These are phyloP conservation scores for Ogataea populi-albae DNA, from an alignment of 805 yeast species.

Conservation along the genomic window DNA sequence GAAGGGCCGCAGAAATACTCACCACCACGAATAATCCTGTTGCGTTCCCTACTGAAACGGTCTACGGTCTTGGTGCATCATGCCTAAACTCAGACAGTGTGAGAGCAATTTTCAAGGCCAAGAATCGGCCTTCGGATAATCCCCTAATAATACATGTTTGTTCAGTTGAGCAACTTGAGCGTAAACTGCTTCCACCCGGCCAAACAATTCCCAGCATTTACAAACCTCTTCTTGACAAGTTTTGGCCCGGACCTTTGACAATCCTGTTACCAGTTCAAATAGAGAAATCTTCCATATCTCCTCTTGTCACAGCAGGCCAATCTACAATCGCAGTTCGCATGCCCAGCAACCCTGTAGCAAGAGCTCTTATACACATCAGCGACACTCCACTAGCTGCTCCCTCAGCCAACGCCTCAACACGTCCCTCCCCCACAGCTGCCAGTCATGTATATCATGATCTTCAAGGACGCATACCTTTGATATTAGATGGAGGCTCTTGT, in stretches of 20 bases:
- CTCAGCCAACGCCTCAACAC: slow-evolving; percentile 92
- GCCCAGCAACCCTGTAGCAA: slow-evolving; percentile 83
- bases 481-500: slow-evolving; percentile 89
- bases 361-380: slow-evolving; percentile 81
- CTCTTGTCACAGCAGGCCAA: slow-evolving; percentile 80
- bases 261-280: slow-evolving; percentile 66
- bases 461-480: slow-evolving; percentile 73
- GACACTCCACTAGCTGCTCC: slow-evolving; percentile 96
- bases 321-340: slow-evolving; percentile 88
- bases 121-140: slow-evolving; percentile 92
- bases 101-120: slow-evolving; percentile 74
- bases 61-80: slow-evolving; percentile 92
- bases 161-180: slow-evolving; percentile 65
- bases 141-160: slow-evolving; percentile 91
- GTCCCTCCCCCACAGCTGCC: slow-evolving; percentile 92
- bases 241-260: slow-evolving; percentile 98
- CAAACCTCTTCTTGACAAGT: slow-evolving; percentile 55
- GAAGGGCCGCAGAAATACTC: slow-evolving; percentile 58
- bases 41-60: slow-evolving; percentile 97
- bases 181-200: slow-evolving; percentile 46
- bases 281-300: slow-evolving; percentile 52
- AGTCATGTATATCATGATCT: slow-evolving; percentile 81
- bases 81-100: slow-evolving; percentile 75
- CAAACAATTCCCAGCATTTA: slow-evolving; percentile 67
- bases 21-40: slow-evolving; percentile 56